Conservation (phyloP, 225 moss, liverwort and hornwort genomes). For the Physcomitrellopsis africana region DNA sequence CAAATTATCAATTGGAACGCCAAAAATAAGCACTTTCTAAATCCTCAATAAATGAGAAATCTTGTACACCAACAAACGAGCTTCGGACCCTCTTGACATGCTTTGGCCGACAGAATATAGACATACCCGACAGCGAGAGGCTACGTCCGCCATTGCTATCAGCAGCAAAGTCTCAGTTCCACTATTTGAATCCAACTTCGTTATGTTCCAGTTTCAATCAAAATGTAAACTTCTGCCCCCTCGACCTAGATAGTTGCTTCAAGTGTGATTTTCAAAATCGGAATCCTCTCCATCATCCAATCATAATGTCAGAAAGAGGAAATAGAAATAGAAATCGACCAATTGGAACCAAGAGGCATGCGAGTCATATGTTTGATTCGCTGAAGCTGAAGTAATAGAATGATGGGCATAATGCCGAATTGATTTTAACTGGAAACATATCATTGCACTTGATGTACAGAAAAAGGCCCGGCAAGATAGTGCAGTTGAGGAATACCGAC, state of each 20-base stretch:
- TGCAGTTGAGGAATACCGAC: constrained; percentile 19
- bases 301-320: constrained; percentile 44
- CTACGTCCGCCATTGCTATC: constrained; percentile 59
- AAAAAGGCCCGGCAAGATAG: constrained; percentile 8
- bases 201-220: constrained; percentile 5
- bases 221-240: constrained; percentile 14
- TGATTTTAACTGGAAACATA: constrained; percentile 37
- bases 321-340: constrained; percentile 53
- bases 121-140: constrained; percentile 64
- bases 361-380: constrained; percentile 35
- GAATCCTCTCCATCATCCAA: constrained; percentile 39
- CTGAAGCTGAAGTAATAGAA: constrained; percentile 38
- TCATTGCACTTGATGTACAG: constrained; percentile 41
- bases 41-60: neutral
- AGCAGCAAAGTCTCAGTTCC: constrained; percentile 22
- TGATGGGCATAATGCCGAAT: constrained; percentile 40
- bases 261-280: constrained; percentile 25
- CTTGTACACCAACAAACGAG: neutral
- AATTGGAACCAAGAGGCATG: constrained; percentile 50
- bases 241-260: constrained; percentile 32
- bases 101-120: constrained; percentile 12
- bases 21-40: neutral
- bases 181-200: constrained; percentile 26
- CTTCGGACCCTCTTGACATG: neutral
- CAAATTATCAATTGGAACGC: constrained; percentile 23